A percentile compares a stretch with the other conserved stretches of the same genome.
phyloP scores from a whole-genome alignment of 2,329 filamentous ascomycete species.

The Elsinoe perseae region DNA sequence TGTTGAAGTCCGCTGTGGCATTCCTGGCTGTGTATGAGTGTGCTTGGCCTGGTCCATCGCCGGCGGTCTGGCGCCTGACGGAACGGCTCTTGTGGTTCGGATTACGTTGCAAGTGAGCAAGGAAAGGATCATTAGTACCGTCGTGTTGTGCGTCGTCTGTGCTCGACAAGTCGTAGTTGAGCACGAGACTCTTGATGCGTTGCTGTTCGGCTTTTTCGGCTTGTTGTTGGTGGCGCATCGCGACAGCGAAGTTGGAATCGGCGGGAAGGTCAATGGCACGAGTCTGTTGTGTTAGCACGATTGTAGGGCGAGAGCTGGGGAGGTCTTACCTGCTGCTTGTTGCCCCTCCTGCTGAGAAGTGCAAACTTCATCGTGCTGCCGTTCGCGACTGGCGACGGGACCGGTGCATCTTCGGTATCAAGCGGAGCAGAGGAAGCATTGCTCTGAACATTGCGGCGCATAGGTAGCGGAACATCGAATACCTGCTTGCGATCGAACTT shows the following conservation, averaged over 20 bases:
- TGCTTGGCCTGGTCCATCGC: not conserved
- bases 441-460: conserved; percentile 53
- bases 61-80: conserved; percentile 32
- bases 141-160: conserved; percentile 61
- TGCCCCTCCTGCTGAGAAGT: conserved; percentile 88
- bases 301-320: conserved; percentile 17
- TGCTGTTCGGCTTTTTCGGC: conserved; percentile 94
- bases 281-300: conserved; percentile 55
- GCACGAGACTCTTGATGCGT: conserved; percentile 92
- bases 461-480: conserved; percentile 95
- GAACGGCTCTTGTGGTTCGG: conserved; percentile 41
- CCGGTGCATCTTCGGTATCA: conserved; percentile 31
- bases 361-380: conserved; percentile 87
- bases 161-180: conserved; percentile 91
- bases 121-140: conserved; percentile 49
- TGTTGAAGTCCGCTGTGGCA: conserved; percentile 14
- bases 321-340: conserved; percentile 71
- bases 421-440: conserved; percentile 34
- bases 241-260: conserved; percentile 88
- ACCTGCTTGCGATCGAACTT: conserved; percentile 92
- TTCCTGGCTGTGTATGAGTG: not conserved
- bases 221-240: conserved; percentile 92
- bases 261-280: conserved; percentile 82
- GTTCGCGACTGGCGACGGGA: conserved; percentile 29
- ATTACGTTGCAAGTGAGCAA: conserved; percentile 39